Evolutionary conservation across 1,139 yeast genomes (phyloP), one percentile per base, ranked within the genome.

Genomic region (Suhomyces guaymorum): DNA sequence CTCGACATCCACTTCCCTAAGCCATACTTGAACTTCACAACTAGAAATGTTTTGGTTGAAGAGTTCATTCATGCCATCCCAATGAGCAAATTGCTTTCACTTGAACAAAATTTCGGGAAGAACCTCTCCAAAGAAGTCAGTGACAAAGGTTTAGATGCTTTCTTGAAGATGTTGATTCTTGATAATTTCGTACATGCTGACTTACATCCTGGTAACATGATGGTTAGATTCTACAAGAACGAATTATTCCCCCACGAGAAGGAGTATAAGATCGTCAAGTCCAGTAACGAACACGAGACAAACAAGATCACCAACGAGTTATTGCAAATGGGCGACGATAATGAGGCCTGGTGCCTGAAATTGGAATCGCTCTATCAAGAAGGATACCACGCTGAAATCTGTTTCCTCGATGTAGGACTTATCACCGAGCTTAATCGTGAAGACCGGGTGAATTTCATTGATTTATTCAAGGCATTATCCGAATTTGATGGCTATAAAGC

Each of bases 111-210:
- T 34, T 70, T 63, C 33, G 75, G 79, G 4, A 67, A 72, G 47
- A 72, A 72, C 35, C 59, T 87, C 33, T 82, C 89, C 20, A 82
- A 82, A 48, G 85, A 80, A 48, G 75, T 90, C 13, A 88, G 96
- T 53, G 90, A 86, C 52, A 84, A 85, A 46, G 88, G 96, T 4
- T 76, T 92, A 21, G 96, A 92, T 57, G 85, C 97, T 5, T 92
- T 92, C 51, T 66, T 92, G 47, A 85, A 89, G 52, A 92, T 94
- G 99, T 70, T 92, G 43, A 81, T 92, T 41, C 64, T 90, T 37
- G 96, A 92, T 60, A 89, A 92, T 57, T 92, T 92, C 57, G 88
- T 90, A 28, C 98, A 92, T 58, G 94, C 97, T 0, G 98, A 92
- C 60, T 69, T 92, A 41, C 98, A 92, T 51, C 97, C 98, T 0